Evolutionary conservation across 2,329 filamentous ascomycete genomes (phyloP), one percentile per base, ranked within the genome.

Genomic region (Apiospora malaysiana): DNA sequence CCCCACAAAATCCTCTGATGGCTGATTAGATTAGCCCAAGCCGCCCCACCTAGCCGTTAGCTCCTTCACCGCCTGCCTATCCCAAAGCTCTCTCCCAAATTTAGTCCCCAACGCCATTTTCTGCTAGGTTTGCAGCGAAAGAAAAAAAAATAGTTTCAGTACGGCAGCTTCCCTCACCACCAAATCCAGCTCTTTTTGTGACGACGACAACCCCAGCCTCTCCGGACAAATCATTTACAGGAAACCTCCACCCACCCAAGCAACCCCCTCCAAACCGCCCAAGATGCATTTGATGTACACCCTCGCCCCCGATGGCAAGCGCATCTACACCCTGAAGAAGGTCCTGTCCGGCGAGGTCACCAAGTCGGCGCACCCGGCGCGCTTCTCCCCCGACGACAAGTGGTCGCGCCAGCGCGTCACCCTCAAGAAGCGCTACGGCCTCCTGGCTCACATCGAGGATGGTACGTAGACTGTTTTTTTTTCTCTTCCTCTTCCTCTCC

Each of bases 321-420:
- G 95, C 82, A 85, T 92, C 79, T 99, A 98, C 89, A 98, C 96
- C 66, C 90, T 98, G 75, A 95, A 98, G 86, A 98, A 98, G 87
- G 90, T 97, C 76, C 86, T 88, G 78, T 87, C 91, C 77, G 92
- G 93, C 80, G 90, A 94, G 81, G 94, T 98, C 79, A 97, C 95
- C 82, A 97, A 97, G 88, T 96, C 93, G 69, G 96, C 96, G 70
- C 95, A 98, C 85, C 95, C 96, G 66, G 96, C 96, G 59, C 90
- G 96, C 77, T 99, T 98, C 88, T 97, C 94, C 66, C 96, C 96
- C 74, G 96, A 99, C 85, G 96, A 99, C 88, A 97, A 98, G 88
- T 98, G 97, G 89, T 97, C 94, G 79, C 93, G 94, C 81, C 95
- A 98, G 85, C 91, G 96, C 77, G 94, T 98, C 68, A 97, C 94